Evolutionary conservation across 2,329 filamentous ascomycete genomes (phyloP).

Genomic region (Diplodia seriata): DNA sequence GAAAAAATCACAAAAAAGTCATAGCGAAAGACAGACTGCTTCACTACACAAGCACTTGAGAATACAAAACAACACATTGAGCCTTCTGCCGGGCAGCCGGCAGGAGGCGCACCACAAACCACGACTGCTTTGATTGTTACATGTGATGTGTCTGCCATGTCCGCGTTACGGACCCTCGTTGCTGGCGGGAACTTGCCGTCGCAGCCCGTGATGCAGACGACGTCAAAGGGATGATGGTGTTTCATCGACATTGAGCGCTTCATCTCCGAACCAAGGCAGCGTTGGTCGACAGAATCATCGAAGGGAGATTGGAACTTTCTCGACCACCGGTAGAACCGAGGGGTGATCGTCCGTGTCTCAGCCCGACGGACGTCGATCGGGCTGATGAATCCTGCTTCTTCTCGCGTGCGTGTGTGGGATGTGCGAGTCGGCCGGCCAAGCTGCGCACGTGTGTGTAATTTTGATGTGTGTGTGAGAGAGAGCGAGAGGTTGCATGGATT

Average conservation of each 20-base stretch:
- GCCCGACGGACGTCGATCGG: neutral
- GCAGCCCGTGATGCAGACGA: conserved; percentile 1
- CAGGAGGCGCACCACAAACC: neutral
- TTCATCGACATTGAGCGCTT: conserved; percentile 5
- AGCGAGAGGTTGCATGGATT: neutral
- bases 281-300: no score
- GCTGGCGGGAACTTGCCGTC: neutral
- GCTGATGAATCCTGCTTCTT: neutral
- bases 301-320: neutral
- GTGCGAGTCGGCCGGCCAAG: neutral
- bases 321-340: neutral
- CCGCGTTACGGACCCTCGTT: neutral
- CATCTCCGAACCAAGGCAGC: conserved; percentile 12
- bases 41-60: conserved; percentile 5
- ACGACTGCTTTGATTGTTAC: neutral
- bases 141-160: neutral
- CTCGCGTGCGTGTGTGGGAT: neutral
- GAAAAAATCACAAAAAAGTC: conserved; percentile 15
- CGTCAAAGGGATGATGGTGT: neutral
- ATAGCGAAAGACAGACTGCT: conserved; percentile 22
- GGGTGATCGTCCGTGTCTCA: neutral
- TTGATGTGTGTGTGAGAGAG: neutral
- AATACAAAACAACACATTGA: conserved; percentile 9
- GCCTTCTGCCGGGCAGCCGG: conserved; percentile 8
- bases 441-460: neutral